Base-by-base conservation (phyloP, 306 rosid species). In the Citrullus amarus region DNA sequence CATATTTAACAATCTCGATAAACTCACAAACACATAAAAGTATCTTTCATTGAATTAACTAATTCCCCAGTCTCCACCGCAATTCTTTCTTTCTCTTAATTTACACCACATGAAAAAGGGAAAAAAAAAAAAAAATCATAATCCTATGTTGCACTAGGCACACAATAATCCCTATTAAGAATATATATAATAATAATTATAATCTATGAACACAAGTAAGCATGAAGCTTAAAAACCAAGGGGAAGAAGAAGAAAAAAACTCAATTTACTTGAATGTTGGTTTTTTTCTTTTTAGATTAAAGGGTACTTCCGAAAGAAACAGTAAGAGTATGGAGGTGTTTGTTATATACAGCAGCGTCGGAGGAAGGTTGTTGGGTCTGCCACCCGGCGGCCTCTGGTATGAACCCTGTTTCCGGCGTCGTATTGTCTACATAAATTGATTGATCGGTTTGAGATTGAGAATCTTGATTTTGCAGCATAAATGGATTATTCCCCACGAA, bases 311-410 rank as follows among this genome's bases (percentile, higher is more conserved):
- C 93, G 81, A 89, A 92, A 77, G 98, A 84, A 79, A 91, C 73
- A 38, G 96, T 89, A 59, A 92, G 90, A 84, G 89, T 91, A 78
- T 90, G 98, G 15, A 91, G 87, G 78, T 92, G 95, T 86, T 92
- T 88, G 75, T 82, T 79, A 82, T 86, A 92, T 78, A 87, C 76
- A 77, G 90, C 93, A n/a, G 90, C 93, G 17, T 87, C 57, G 2
- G 80, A 60, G 13, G 48, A 57, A 9, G 60, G 13, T 60, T 46
- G 74, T 46, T 32, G 76, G 69, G 50, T 80, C 65, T 83, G 88
- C 76, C 86, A 82, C 87, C 89, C 74, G 13, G 88, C 68, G 18
- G 83, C 79, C 46, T 53, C 78, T 55, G 80, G 17, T 5, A 81
- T 77, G 76, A 90, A 85, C 8, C 70, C 83, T 50, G 62, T 78